A percentile compares a stretch with the other conserved stretches of the same genome.
These are phyloP conservation scores for Kwoniella heveanensis DNA, from an alignment of 768 basidiomycete genomes.

Conservation along the genomic window DNA sequence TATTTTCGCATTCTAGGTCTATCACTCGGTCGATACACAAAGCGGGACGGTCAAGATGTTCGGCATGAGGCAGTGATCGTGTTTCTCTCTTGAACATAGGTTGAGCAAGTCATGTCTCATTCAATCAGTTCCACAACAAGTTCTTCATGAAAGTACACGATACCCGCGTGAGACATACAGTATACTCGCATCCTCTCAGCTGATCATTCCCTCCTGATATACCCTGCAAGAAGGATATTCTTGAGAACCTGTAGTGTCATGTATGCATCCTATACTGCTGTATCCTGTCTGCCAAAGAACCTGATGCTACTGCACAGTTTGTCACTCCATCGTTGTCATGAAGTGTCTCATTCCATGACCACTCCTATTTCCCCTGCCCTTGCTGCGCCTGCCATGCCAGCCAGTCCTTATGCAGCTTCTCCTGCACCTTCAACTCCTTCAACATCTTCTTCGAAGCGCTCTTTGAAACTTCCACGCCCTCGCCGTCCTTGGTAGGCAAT, in stretches of 20 bases:
- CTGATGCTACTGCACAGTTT: no score
- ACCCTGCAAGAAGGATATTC: neutral
- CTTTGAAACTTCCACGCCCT: slow-evolving; percentile 84
- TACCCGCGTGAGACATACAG: no score
- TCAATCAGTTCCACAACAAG: no score
- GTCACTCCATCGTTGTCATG: no score
- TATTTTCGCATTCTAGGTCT: neutral
- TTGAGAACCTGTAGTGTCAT: neutral
- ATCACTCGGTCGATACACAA: slow-evolving; percentile 1
- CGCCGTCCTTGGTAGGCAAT: slow-evolving; percentile 77
- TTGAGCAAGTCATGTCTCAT: no score
- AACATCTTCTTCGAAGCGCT: slow-evolving; percentile 71
- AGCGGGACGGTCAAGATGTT: slow-evolving; percentile 6
- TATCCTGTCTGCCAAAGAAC: neutral
- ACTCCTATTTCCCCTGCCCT: no score
- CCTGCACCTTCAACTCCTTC: slow-evolving; percentile 74
- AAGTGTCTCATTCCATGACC: no score
- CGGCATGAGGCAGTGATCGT: neutral
- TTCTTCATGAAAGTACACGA: no score
- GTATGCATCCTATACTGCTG: neutral
- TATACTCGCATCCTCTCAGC: no score
- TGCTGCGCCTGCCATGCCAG: slow-evolving; percentile 43
- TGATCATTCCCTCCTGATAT: neutral
- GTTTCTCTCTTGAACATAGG: no score
- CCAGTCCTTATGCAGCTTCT: slow-evolving; percentile 78